Conservation (phyloP, 2,329 filamentous ascomycete species). For the Pseudogymnoascus pannorum region DNA sequence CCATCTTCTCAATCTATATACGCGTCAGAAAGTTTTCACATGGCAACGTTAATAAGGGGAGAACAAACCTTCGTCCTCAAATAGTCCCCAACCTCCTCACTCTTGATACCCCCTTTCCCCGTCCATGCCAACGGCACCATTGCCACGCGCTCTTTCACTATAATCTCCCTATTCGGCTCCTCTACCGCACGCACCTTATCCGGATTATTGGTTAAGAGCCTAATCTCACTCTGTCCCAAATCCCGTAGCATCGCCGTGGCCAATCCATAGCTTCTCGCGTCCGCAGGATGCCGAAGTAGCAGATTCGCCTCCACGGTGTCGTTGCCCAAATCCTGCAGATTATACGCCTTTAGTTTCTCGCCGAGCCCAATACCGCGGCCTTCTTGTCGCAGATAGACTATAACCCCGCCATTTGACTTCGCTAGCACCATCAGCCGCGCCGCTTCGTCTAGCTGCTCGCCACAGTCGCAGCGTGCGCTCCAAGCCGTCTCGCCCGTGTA, state of each 20-base stretch:
- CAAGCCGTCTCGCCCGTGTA: constrained; percentile 98
- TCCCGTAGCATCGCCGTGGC: constrained; percentile 91
- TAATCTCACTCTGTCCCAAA: constrained; percentile 69
- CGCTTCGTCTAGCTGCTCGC: constrained; percentile 94
- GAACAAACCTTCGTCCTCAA: constrained; percentile 77
- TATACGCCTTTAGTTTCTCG: constrained; percentile 97
- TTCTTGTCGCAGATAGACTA: constrained; percentile 93
- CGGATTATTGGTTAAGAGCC: constrained; percentile 90
- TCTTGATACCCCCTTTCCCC: constrained; percentile 72
- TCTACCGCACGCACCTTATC: constrained; percentile 95
- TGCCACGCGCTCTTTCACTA: constrained; percentile 81
- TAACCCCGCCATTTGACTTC: constrained; percentile 69
- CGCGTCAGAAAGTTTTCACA: constrained; percentile 6
- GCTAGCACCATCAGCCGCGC: constrained; percentile 86
- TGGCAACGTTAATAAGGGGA: constrained; percentile 12
- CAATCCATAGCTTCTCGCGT: constrained; percentile 90
- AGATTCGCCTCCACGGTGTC: constrained; percentile 97
- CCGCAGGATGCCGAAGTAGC: constrained; percentile 81
- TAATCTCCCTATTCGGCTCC: constrained; percentile 78
- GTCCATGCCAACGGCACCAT: constrained; percentile 97
- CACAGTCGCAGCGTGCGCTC: constrained; percentile 96
- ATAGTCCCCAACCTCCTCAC: constrained; percentile 88
- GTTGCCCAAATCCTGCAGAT: constrained; percentile 91
- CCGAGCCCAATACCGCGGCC: constrained; percentile 89
- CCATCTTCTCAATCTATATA: constrained; percentile 74